Percentiles rank a stretch among this genome's conserved stretches.
phyloP scores from a whole-genome alignment of 2,329 filamentous ascomycete species.

The Hymenoscyphus scutula region DNA sequence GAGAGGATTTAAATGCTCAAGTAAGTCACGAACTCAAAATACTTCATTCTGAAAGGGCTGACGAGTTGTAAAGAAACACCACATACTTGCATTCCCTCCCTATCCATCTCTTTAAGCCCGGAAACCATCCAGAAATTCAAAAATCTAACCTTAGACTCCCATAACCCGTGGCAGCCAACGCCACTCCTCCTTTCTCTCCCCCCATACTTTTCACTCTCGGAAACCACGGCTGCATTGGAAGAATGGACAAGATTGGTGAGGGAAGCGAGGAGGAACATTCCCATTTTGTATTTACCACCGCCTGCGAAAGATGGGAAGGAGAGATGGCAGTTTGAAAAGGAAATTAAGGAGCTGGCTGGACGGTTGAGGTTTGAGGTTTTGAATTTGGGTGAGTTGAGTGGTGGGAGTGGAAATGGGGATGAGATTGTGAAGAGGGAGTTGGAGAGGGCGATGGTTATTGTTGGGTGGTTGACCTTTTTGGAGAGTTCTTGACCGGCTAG shows the following conservation, averaged over 20 bases:
- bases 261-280: conserved; percentile 38
- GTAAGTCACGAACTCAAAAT: neutral
- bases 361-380: conserved; percentile 41
- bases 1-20: conserved; percentile 16
- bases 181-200: conserved; percentile 40
- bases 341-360: conserved; percentile 36
- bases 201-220: conserved; percentile 33
- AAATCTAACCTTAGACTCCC: conserved; percentile 31
- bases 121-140: conserved; percentile 34
- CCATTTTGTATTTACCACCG: conserved; percentile 43
- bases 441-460: conserved; percentile 41
- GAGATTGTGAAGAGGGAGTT: conserved; percentile 40
- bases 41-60: too few relatives aligned
- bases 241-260: conserved; percentile 41
- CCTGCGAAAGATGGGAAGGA: conserved; percentile 21
- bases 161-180: conserved; percentile 39
- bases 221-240: conserved; percentile 38
- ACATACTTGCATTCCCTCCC: conserved; percentile 39
- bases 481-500: conserved; percentile 28
- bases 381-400: conserved; percentile 44
- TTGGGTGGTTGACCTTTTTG: conserved; percentile 39
- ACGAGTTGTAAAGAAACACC: conserved; percentile 31
- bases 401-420: conserved; percentile 39
- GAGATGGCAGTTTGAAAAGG: conserved; percentile 39
- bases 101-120: conserved; percentile 34